Base-by-base conservation (phyloP, 2,329 filamentous ascomycete species). In the Calcarisporium arbuscula region DNA sequence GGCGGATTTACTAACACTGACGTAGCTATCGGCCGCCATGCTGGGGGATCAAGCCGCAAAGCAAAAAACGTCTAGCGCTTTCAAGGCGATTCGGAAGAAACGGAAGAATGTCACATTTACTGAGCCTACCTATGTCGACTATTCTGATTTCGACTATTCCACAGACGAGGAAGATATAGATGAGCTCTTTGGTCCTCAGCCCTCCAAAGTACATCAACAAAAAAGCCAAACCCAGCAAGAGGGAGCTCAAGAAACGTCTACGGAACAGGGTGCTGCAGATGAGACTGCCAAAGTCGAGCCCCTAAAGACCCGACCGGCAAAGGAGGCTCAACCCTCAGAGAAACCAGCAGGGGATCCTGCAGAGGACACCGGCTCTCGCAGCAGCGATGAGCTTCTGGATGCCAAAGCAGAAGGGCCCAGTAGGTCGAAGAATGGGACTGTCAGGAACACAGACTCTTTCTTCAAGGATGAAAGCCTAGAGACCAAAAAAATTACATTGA, bases 401-500 rank as follows among this genome's bases (percentile, higher is more conserved):
- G 62, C 58, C 30, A 77, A 69, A 41, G 49, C 59, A 37, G 66
- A 74, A 27, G 64, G 64, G 2, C 62, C 65, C 2, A 72, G 70
- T 54, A 77, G 82, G 53, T 88, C 86, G 22, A 78, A 82, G 44
- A 94, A 94, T 48, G 88, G 88, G 27, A 90, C 85, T 16, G 74
- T 95, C 28, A 77, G 90, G 44, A 94, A 94, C 54, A 90, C 87
- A 5, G 90, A 96, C 60, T 95, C 90, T 1, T 95, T 96, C 68
- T 95, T 95, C 70, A 94, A 88, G 59, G 92, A 96, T 52, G 90
- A 98, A 52, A 87, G 78, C 20, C 83, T 87, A 23, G 92, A 96
- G 60, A 95, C 92, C 4, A 88, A 94, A 60, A 96, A 96, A 65
- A 96, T 98, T 47, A 94, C 89, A 1, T 74, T 98, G 28, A 98